These are phyloP conservation scores for Linnemannia hyalina DNA, from an alignment of 192 early-diverging fungal species.

Conservation along the genomic window DNA sequence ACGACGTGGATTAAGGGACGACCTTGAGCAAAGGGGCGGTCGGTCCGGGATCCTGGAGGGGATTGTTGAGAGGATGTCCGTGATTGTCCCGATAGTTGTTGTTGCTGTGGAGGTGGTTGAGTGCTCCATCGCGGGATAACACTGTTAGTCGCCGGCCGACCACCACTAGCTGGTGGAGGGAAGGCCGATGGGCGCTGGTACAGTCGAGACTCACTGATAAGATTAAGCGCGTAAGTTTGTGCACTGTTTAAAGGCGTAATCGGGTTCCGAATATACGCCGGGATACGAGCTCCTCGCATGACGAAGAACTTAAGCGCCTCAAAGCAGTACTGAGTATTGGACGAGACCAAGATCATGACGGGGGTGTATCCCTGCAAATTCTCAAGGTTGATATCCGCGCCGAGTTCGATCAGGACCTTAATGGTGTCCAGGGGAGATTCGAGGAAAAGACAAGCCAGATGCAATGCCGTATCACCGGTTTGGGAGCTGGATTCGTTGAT, in stretches of 20 bases:
- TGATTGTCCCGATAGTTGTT: not conserved
- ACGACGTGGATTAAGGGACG: conserved; percentile 47
- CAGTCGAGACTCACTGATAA: conserved; percentile 33
- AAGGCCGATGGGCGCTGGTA: not conserved
- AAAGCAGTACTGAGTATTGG: conserved; percentile 51
- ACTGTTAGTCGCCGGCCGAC: not conserved
- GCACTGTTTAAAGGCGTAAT: conserved; percentile 42
- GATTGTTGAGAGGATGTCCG: not conserved
- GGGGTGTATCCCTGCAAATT: conserved; percentile 53
- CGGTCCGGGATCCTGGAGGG: not conserved
- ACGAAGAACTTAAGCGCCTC: conserved; percentile 51
- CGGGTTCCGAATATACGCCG: conserved; percentile 43
- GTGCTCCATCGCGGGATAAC: not conserved
- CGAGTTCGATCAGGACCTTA: conserved; percentile 51
- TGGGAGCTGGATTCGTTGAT: conserved; percentile 52
- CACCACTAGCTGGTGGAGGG: not conserved
- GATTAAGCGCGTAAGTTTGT: conserved; percentile 36
- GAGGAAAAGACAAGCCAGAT: conserved; percentile 44
- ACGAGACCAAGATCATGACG: conserved; percentile 40
- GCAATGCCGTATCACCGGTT: conserved; percentile 43
- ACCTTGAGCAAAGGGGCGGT: conserved; percentile 17
- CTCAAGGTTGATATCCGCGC: conserved; percentile 53
- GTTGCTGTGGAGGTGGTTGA: not conserved
- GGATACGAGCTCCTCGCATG: conserved; percentile 39
- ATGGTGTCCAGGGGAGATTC: conserved; percentile 50